Conservation (phyloP, 257 asterid species). For the Knoxia roxburghii region DNA sequence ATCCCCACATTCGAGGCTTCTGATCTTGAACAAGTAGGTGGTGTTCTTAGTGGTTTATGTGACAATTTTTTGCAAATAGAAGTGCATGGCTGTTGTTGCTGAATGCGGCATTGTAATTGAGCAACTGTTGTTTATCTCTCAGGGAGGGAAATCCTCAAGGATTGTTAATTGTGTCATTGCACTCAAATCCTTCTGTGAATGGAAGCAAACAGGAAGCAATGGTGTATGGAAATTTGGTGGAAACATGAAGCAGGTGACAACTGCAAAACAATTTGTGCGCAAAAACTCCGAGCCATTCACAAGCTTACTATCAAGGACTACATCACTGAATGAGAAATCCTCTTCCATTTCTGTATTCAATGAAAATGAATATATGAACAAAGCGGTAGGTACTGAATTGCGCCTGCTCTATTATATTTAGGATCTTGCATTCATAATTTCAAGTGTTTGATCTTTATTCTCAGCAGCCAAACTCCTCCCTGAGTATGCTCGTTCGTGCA, state of each 20-base stretch:
- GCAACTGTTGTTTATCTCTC: conserved; percentile 22
- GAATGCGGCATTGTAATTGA: neutral
- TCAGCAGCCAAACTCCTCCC: conserved; percentile 72
- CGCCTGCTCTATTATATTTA: conserved; percentile 6
- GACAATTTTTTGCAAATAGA: neutral
- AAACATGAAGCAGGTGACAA: conserved; percentile 51
- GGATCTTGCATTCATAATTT: neutral
- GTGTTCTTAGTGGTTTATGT: neutral
- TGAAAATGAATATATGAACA: conserved; percentile 45
- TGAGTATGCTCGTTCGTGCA: conserved; percentile 73
- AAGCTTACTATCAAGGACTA: conserved; percentile 50
- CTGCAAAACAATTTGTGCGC: conserved; percentile 72
- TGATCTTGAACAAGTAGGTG: conserved; percentile 84
- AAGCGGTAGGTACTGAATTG: conserved; percentile 37
- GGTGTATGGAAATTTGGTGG: conserved; percentile 94
- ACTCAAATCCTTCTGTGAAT: conserved; percentile 72
- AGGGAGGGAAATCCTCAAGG: conserved; percentile 97
- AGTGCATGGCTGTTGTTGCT: neutral
- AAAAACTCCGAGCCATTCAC: conserved; percentile 87
- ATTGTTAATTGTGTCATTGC: conserved; percentile 86
- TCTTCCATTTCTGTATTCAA: conserved; percentile 27
- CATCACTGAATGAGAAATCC: conserved; percentile 48
- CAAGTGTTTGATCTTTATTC: conserved; percentile 2
- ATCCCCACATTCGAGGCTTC: conserved; percentile 93
- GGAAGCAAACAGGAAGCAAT: conserved; percentile 75